These are phyloP conservation scores for Phanerochaete sordida DNA, from an alignment of 768 basidiomycete species.

Conservation along the genomic window DNA sequence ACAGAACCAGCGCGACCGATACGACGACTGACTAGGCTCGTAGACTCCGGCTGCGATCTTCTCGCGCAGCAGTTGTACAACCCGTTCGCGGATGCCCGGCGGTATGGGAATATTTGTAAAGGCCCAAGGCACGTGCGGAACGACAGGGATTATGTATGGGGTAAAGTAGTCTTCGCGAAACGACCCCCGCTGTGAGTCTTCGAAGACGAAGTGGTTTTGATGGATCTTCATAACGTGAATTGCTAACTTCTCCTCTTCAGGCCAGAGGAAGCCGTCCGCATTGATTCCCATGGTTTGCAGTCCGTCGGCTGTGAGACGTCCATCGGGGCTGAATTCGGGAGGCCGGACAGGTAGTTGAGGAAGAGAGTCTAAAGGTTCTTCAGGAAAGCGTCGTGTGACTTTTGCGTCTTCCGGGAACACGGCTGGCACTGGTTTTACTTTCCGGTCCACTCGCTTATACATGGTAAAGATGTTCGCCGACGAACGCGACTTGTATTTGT, in stretches of 20 bases:
- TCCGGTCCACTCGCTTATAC: slow-evolving; percentile 6
- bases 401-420: slow-evolving; percentile 29
- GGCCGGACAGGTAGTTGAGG: slow-evolving; percentile 26
- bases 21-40: slow-evolving; percentile 32
- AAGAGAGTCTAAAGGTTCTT: slow-evolving; percentile 31
- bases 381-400: slow-evolving; percentile 27
- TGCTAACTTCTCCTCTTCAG: slow-evolving; percentile 27
- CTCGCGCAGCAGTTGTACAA: slow-evolving; percentile 26
- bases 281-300: slow-evolving; percentile 24
- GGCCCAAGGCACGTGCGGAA: slow-evolving; percentile 35
- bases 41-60: slow-evolving; percentile 36
- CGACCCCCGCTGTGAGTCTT: slow-evolving; percentile 18
- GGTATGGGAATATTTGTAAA: slow-evolving; percentile 34
- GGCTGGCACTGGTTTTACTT: slow-evolving; percentile 6
- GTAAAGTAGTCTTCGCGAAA: slow-evolving; percentile 22
- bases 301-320: slow-evolving; percentile 20
- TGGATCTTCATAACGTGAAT: slow-evolving; percentile 19
- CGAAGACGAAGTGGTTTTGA: slow-evolving; percentile 13
- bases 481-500: not conserved
- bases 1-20: slow-evolving; percentile 35
- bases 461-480: not conserved
- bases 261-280: slow-evolving; percentile 22
- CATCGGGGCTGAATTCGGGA: slow-evolving; percentile 28
- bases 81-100: slow-evolving; percentile 26
- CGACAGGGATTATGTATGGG: slow-evolving; percentile 27